A percentile compares a stretch with the other conserved stretches of the same genome.
phyloP scores from a whole-genome alignment of 2,329 filamentous ascomycete genomes.

The Thermomyces lanuginosus region DNA sequence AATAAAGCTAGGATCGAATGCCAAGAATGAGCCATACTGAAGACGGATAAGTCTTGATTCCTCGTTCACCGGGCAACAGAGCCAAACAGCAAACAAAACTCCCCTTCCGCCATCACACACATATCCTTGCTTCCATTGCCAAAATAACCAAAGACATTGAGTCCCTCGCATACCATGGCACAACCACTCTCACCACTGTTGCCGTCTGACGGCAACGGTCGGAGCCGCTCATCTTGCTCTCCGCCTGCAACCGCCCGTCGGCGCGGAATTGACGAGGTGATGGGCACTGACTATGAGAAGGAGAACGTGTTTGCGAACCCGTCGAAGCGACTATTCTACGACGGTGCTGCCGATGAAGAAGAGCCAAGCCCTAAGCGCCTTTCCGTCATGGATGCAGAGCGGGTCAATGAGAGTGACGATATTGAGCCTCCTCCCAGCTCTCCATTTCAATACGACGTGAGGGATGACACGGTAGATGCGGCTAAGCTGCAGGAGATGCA shows the following conservation, averaged over 20 bases:
- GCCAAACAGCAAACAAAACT: too few species aligned
- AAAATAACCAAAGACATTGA: constrained; percentile 1
- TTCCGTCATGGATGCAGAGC: constrained; percentile 7
- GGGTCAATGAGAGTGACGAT: constrained; percentile 10
- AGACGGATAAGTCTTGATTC: too few species aligned
- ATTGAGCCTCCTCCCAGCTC: constrained; percentile 18
- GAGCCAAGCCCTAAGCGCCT: constrained; percentile 1
- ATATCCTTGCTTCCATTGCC: not conserved
- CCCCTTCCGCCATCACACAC: too few species aligned
- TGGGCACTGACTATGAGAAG: constrained; percentile 9
- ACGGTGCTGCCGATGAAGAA: constrained; percentile 7
- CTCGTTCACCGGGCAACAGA: too few species aligned
- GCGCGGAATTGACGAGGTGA: constrained; percentile 7
- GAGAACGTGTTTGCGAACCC: constrained; percentile 15
- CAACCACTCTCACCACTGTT: constrained; percentile 27
- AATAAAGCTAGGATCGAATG: too few species aligned
- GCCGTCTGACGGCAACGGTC: constrained; percentile 26
- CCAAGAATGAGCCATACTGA: too few species aligned
- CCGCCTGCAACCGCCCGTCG: constrained; percentile 8
- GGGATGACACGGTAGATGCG: constrained; percentile 19
- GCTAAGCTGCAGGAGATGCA: constrained; percentile 8
- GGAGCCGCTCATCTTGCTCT: constrained; percentile 16
- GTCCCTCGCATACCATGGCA: constrained; percentile 16
- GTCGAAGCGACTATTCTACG: constrained; percentile 11
- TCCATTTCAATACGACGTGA: constrained; percentile 19